Base-by-base conservation (phyloP, 2,329 filamentous ascomycete species). In the Colletotrichum higginsianum region DNA sequence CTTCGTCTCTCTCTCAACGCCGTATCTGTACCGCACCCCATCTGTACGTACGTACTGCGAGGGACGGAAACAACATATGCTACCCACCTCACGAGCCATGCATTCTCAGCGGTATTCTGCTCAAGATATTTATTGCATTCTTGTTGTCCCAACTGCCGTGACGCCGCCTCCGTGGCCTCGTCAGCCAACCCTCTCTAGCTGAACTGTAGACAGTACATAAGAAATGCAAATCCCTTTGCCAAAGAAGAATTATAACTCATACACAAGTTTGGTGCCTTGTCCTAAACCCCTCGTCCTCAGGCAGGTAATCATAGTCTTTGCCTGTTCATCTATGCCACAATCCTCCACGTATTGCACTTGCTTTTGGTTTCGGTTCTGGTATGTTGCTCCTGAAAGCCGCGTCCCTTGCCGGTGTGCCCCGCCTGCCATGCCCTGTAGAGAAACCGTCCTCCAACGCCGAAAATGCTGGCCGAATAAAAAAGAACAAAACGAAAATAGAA, bases 171-270 rank as follows among this genome's bases (percentile, higher is more conserved):
- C n/a, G 38, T 57, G 50, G 56, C 61, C 55, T 30, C 61, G 18
- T n/a, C 70, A 60, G 69, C 69, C 64, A 58, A 55, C 49, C 23
- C 65, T 55, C 38, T 72, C 26, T 72, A 61, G 70, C 66, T 61
- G 66, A 70, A 71, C 66, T 71, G 42, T 72, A 66, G 8, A 61
- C 67, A 66, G 62, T 70, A 72, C 70, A 72, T 72, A 72, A 61
- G 47, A 72, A 62, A 71, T 72, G 70, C 70, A 72, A 70, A 71
- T 72, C 55, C 66, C 66, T 71, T 72, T 71, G 70, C 66, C 60
- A 50, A 65, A 70, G 61, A 65, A 66, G 50, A 71, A 72, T 71
- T 71, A 72, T 66, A 71, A 72, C 61, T 72, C 70, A 66, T 71
- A 72, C 66, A 72, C 66, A 71, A 71, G 67, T 58, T n/a, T 66